Percentiles rank a stretch among this genome's conserved stretches.
phyloP scores from a whole-genome alignment of 306 rosid species.

The Cicer yamashitae region DNA sequence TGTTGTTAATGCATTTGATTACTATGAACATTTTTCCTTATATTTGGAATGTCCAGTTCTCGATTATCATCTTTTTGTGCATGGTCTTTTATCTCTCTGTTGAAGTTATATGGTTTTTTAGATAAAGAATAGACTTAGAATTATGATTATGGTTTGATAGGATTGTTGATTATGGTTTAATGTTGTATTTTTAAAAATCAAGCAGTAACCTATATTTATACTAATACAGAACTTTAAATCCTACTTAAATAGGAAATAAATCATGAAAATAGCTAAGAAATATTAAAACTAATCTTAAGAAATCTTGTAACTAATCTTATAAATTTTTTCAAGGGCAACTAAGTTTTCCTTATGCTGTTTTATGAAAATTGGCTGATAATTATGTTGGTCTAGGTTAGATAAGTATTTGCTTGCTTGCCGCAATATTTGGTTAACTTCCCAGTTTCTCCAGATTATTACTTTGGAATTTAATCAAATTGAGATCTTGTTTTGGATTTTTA shows the following conservation, averaged over 20 bases:
- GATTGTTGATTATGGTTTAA: slow-evolving; percentile 12
- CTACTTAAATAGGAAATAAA: slow-evolving; percentile 1
- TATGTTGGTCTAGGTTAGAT: slow-evolving; percentile 2
- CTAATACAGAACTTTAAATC: not conserved
- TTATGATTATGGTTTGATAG: not conserved
- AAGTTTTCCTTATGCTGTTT: slow-evolving; percentile 20
- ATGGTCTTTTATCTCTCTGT: slow-evolving; percentile 21
- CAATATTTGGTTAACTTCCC: slow-evolving; percentile 29
- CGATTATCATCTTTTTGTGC: slow-evolving; percentile 17
- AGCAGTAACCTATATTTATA: not conserved
- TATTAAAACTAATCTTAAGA: not conserved
- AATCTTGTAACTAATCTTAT: not conserved
- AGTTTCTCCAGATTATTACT: slow-evolving; percentile 31
- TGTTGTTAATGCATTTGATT: slow-evolving; percentile 25
- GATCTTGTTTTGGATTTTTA: slow-evolving; percentile 42
- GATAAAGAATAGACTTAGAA: slow-evolving; percentile 7
- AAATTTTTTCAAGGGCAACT: not conserved
- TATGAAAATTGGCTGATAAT: slow-evolving; percentile 23
- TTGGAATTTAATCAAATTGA: slow-evolving; percentile 30
- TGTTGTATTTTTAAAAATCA: not conserved
- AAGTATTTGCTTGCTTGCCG: slow-evolving; percentile 30
- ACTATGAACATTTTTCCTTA: slow-evolving; percentile 14
- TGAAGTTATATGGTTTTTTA: slow-evolving; percentile 1
- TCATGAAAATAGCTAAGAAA: not conserved
- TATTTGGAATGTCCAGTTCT: slow-evolving; percentile 21